Conservation (phyloP, 352 stramenopile genomes). For the Phytophthora cryptogea region DNA sequence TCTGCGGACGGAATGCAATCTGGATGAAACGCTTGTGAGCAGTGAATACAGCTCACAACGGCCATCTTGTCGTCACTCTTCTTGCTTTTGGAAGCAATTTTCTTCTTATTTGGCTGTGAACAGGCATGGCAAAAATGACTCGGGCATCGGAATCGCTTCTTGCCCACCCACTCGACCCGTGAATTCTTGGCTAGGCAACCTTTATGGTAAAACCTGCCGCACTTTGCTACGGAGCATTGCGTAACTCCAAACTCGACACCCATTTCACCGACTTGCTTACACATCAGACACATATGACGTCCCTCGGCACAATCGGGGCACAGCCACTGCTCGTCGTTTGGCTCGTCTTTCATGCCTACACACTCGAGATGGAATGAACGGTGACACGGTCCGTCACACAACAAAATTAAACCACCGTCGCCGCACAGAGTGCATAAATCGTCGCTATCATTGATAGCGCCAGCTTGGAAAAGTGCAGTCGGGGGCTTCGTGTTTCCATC, state of each 20-base stretch:
- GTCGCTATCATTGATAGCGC: slow-evolving; percentile 84
- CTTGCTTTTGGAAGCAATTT: slow-evolving; percentile 44
- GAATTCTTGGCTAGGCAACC: slow-evolving; percentile 76
- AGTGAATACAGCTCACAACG: slow-evolving; percentile 90
- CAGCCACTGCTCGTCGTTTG: slow-evolving; percentile 88
- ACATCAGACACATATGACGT: slow-evolving; percentile 93
- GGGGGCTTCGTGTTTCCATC: slow-evolving; percentile 11
- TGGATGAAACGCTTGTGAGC: slow-evolving; percentile 79
- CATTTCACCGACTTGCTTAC: slow-evolving; percentile 91
- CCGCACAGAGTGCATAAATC: slow-evolving; percentile 93
- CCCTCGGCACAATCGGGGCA: slow-evolving; percentile 89
- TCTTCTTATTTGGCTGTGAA: slow-evolving; percentile 26
- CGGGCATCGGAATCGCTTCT: slow-evolving; percentile 90
- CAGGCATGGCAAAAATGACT: slow-evolving; percentile 91
- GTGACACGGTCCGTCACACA: slow-evolving; percentile 93
- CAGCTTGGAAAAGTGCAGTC: slow-evolving; percentile 45
- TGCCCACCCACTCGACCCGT: slow-evolving; percentile 86
- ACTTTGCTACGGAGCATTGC: slow-evolving; percentile 91
- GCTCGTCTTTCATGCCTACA: slow-evolving; percentile 84
- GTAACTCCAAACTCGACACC: slow-evolving; percentile 89
- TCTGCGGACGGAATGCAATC: slow-evolving; percentile 76
- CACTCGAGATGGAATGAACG: slow-evolving; percentile 94
- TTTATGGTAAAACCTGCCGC: slow-evolving; percentile 94
- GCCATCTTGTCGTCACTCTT: slow-evolving; percentile 30
- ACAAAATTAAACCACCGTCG: slow-evolving; percentile 89